Conservation (phyloP, 2,329 filamentous ascomycete genomes). For the Xylariomycetidae sp. region DNA sequence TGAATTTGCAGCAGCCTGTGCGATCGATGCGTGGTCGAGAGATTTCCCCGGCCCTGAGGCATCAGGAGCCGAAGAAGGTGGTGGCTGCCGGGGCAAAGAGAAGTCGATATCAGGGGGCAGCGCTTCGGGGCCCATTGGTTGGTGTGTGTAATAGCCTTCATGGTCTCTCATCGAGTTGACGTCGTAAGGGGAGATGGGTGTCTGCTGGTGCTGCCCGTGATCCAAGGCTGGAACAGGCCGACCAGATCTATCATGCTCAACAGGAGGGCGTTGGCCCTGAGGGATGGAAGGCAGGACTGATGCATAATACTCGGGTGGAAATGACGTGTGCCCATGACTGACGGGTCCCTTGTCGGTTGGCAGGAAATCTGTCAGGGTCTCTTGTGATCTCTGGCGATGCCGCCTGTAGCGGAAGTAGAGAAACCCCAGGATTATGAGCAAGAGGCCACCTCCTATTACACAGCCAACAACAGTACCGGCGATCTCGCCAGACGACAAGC, state of each 20-base stretch:
- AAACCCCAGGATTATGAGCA: slow-evolving; percentile 26
- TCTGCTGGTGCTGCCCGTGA: slow-evolving; percentile 12
- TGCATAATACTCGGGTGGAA: too few relatives aligned
- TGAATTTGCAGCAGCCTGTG: slow-evolving; percentile 24
- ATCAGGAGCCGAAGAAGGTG: slow-evolving; percentile 14
- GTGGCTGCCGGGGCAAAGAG: slow-evolving; percentile 15
- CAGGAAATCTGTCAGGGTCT: too few relatives aligned
- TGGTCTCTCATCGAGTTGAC: slow-evolving; percentile 15
- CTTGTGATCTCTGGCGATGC: too few relatives aligned
- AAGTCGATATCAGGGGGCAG: slow-evolving; percentile 18
- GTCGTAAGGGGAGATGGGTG: slow-evolving; percentile 12
- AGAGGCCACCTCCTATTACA: slow-evolving; percentile 22
- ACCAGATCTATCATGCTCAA: slow-evolving; percentile 14
- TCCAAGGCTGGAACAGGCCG: slow-evolving; percentile 10
- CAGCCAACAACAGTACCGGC: slow-evolving; percentile 28
- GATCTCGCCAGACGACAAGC: slow-evolving; percentile 24
- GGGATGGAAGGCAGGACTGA: too few relatives aligned
- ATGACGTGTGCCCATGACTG: too few relatives aligned
- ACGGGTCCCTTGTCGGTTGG: too few relatives aligned
- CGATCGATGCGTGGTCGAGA: slow-evolving; percentile 14
- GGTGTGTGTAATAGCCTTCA: slow-evolving; percentile 11
- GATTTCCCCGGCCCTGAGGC: slow-evolving; percentile 12
- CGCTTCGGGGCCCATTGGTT: slow-evolving; percentile 12
- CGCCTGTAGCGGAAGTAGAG: slow-evolving; percentile 28
- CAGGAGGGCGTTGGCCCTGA: slow-evolving; percentile 9